phyloP scores from a whole-genome alignment of 371 early-diverging fungal genomes.

The Rhizopus arrhizus region DNA sequence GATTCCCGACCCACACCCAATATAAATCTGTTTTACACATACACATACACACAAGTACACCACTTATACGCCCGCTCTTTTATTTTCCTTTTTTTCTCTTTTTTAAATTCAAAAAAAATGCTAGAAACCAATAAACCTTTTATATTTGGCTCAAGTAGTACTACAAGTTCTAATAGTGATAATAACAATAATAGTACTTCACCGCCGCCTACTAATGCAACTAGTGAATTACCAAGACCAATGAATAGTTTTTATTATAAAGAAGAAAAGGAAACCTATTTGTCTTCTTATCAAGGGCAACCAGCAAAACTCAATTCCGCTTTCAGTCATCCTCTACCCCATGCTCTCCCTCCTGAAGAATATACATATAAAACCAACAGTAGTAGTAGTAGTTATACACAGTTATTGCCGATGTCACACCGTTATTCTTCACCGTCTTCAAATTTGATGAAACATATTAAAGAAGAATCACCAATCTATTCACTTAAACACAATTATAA shows the following conservation, averaged over 20 bases:
- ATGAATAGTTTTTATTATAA: slow-evolving; percentile 2
- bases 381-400: slow-evolving; percentile 1
- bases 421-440: slow-evolving; percentile 3
- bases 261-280: slow-evolving; percentile 4
- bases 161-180: background rate
- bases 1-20: slow-evolving; percentile 6
- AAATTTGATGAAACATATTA: background rate
- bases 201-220: slow-evolving; percentile 5
- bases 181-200: slow-evolving; percentile 5
- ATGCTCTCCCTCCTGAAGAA: background rate
- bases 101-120: slow-evolving; percentile 13
- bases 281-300: slow-evolving; percentile 6
- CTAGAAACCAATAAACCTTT: slow-evolving; percentile 30
- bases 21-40: background rate
- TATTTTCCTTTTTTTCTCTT: slow-evolving; percentile 9
- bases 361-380: slow-evolving; percentile 14
- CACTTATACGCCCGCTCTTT: background rate
- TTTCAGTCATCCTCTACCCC: slow-evolving; percentile 4
- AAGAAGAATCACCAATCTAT: background rate
- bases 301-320: slow-evolving; percentile 12
- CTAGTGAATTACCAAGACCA: slow-evolving; percentile 8
- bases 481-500: background rate
- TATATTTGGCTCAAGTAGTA: slow-evolving; percentile 24
- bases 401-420: slow-evolving; percentile 5
- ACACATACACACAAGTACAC: background rate